Evolutionary conservation across 1,284 basidiomycete species (phyloP), one percentile per base, ranked within the genome.

Genomic region (Cutaneotrichosporon spelunceum): DNA sequence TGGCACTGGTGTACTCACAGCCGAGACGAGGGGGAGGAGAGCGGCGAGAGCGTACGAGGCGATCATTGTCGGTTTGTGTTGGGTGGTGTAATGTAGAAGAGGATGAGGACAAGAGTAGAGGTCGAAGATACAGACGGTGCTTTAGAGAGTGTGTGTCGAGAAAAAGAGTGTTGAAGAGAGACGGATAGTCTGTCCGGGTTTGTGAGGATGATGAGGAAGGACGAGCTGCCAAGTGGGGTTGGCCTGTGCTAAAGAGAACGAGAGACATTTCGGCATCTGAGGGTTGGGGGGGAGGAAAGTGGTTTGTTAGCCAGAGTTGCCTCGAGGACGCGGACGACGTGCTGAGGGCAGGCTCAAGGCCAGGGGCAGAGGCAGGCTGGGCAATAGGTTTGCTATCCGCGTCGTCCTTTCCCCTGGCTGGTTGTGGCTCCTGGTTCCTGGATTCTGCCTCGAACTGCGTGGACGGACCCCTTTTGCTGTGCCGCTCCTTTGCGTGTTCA

Each of bases 41-140:
- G 62, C 65, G 33, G 62, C 48, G 34, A 66, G 62, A 50, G 56
- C 44, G 57, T 56, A 26, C 56, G 59, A 33, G 56, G 58, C 52
- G 53, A 54, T 23, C 52, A 60, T 60, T 44, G 52, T 58, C 23
- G 30, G 44, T 49, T 21, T 44, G 56, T 10, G 16, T 8, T 39
- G 33, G 44, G 39, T 21, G 30, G 56, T 10, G 16, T 8, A 26
- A 21, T 55, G 23, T 53, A 13, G 58, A 29, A 3, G 14, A 30
- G 8, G 34, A 13, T 19, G 48, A 23, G 21, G 27, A 19, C 9
- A 30, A 19, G 23, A 47, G 11, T 11, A 29, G 34, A 42, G 29
- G 11, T 19, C 14, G 50, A 45, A 49, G 23, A 26, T 50, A 50
- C 26, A 57, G 55, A 45, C 19, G 21, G 27, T 36, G 30, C 39